Evolutionary conservation across 148 eudicot species (phyloP).

Genomic region (Salicornia ramosissima): DNA sequence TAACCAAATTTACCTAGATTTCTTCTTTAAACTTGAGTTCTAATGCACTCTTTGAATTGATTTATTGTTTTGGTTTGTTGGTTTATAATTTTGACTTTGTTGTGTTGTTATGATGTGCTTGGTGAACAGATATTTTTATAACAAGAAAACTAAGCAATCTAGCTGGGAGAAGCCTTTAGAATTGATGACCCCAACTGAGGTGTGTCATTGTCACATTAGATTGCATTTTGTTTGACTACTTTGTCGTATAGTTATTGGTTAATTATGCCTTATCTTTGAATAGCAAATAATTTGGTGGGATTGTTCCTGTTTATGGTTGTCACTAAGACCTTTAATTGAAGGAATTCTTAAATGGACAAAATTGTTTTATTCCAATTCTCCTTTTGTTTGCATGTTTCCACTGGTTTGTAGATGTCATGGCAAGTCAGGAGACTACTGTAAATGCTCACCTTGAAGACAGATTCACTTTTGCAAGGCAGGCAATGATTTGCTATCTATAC

Average conservation of each 20-base stretch:
- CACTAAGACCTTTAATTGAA: slow-evolving; percentile 32
- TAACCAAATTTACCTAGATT: too few relatives aligned
- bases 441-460: slow-evolving; percentile 76
- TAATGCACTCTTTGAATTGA: too few relatives aligned
- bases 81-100: slow-evolving; percentile 1
- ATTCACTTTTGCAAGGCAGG: slow-evolving; percentile 82
- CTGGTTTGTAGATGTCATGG: slow-evolving; percentile 92
- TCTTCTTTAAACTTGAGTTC: too few relatives aligned
- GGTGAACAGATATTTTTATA: slow-evolving; percentile 74
- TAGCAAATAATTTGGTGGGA: slow-evolving; percentile 13
- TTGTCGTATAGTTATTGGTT: slow-evolving; percentile 10
- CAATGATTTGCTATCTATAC: slow-evolving; percentile 63
- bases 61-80: not conserved
- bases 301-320: slow-evolving; percentile 25
- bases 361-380: slow-evolving; percentile 56
- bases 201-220: slow-evolving; percentile 34
- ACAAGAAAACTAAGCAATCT: slow-evolving; percentile 86
- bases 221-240: slow-evolving; percentile 13
- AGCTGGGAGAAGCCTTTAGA: slow-evolving; percentile 98
- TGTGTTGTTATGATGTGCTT: not conserved
- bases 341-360: slow-evolving; percentile 24
- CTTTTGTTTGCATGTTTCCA: slow-evolving; percentile 86
- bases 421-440: slow-evolving; percentile 78
- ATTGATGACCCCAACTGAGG: slow-evolving; percentile 94
- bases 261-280: slow-evolving; percentile 17